Evolutionary conservation across 805 yeast species (phyloP).

Genomic region (Candida adriatica): DNA sequence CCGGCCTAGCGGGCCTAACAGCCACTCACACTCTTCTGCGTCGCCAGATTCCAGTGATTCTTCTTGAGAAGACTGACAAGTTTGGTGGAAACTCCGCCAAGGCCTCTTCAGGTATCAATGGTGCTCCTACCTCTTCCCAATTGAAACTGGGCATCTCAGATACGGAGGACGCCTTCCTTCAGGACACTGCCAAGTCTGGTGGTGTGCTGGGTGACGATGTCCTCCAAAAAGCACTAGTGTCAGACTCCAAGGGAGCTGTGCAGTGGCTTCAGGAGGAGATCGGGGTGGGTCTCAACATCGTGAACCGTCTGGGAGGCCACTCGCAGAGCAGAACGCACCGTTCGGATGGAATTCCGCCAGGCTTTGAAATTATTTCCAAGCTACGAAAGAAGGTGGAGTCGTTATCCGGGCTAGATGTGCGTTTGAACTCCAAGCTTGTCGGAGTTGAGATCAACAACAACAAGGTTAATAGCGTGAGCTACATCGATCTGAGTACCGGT

Average conservation of each 20-base stretch:
- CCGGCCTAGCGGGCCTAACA: slow-evolving; percentile 71
- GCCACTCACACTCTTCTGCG: slow-evolving; percentile 51
- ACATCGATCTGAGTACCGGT: slow-evolving; percentile 25
- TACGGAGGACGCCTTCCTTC: slow-evolving; percentile 48
- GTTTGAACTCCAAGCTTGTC: slow-evolving; percentile 32
- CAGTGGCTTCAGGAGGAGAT: slow-evolving; percentile 66
- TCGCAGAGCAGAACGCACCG: slow-evolving; percentile 76
- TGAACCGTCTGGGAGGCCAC: slow-evolving; percentile 80
- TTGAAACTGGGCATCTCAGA: slow-evolving; percentile 42
- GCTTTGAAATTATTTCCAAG: slow-evolving; percentile 47
- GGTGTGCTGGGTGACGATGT: slow-evolving; percentile 50
- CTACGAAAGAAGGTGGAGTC: slow-evolving; percentile 32
- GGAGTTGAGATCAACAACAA: slow-evolving; percentile 25
- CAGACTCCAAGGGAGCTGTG: slow-evolving; percentile 59
- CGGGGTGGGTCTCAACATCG: slow-evolving; percentile 54
- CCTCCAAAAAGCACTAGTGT: slow-evolving; percentile 52
- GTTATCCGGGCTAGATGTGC: slow-evolving; percentile 28
- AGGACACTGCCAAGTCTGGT: slow-evolving; percentile 65
- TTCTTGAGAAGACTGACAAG: slow-evolving; percentile 42
- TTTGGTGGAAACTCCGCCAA: slow-evolving; percentile 56
- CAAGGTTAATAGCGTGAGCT: slow-evolving; percentile 37
- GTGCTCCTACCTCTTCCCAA: slow-evolving; percentile 65
- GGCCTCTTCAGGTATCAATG: slow-evolving; percentile 62
- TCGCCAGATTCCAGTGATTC: slow-evolving; percentile 33
- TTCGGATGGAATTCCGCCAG: slow-evolving; percentile 57